Base-by-base conservation (phyloP, 2,329 filamentous ascomycete genomes). In the Ascochyta viciae-villosae region DNA sequence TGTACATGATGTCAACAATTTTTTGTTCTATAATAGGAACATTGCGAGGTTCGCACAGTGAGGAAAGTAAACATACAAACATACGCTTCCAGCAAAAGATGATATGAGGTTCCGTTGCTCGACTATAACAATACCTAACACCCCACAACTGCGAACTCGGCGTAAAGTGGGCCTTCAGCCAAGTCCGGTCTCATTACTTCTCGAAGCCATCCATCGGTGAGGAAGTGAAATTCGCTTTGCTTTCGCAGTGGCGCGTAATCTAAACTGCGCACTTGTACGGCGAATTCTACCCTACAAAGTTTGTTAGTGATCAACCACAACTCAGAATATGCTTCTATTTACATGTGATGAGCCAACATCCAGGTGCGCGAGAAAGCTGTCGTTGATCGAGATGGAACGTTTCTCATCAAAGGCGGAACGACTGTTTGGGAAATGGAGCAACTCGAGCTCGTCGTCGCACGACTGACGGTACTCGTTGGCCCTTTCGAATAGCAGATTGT, bases 331-430 rank as follows among this genome's bases (percentile, higher is more conserved):
- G 26, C 16, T 23, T 2, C 3, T 23, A 35, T 58, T 53, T 43
- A 68, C 66, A 29, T 63, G 57, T 26, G 44, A 43, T 15, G 41
- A 47, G 13, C 57, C 57, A 15, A 61, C 58, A 16, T 61, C 56
- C 7, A 71, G 27, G n/a, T 65, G 58, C 6, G 54, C 57, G 2
- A 71, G 39, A 9, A 65, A 35, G 9, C 58, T 62, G 33, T 68
- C 63, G 15, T 60, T 61, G 9, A 61, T 48, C 4, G 57, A 61
- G 9, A 60, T 48, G 2, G 57, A 61, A 13, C 71, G 63, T 8
- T 57, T 62, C 23, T 71, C 70, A 38, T 74, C 71, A 44, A 74
- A 74, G 10, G 64, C 71, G 8, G 66, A 62, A 15, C 71, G 64
- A 23, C 65, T 65, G 26, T 64, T 62, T 3, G 42, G 33, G 31